These are phyloP conservation scores for Pterocarpus macrocarpus DNA, from an alignment of 306 rosid species.

Conservation along the genomic window DNA sequence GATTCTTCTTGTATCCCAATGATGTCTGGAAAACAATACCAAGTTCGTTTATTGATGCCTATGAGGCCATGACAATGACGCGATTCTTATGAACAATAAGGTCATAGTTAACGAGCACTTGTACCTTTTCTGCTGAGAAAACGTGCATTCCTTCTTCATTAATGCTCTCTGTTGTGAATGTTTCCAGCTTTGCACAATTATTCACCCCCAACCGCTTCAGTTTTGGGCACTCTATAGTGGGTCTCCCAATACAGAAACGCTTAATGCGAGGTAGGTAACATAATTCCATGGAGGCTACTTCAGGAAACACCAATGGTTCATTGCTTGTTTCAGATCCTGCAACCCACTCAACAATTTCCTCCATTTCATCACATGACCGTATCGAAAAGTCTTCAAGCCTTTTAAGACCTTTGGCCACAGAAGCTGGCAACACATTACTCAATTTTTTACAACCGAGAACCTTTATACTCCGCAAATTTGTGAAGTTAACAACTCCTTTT, in stretches of 20 bases:
- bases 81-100: background rate
- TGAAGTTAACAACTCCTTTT: constrained; percentile 9
- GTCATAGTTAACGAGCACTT: background rate
- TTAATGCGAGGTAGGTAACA: background rate
- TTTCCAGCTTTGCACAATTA: background rate
- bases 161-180: background rate
- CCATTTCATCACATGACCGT: background rate
- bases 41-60: background rate
- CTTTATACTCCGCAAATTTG: background rate
- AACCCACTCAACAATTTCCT: background rate
- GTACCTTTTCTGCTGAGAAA: constrained; percentile 16
- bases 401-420: constrained; percentile 11
- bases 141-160: background rate
- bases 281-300: background rate
- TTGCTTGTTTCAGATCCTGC: background rate
- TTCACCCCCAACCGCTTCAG: constrained; percentile 2
- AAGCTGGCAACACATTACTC: constrained; percentile 25
- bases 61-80: background rate
- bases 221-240: background rate
- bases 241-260: background rate
- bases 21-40: background rate
- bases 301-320: background rate
- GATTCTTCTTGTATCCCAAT: background rate
- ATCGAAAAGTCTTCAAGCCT: background rate
- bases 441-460: background rate